Evolutionary conservation across 805 yeast genomes (phyloP), one percentile per base, ranked within the genome.

Genomic region (Saturnispora kantuleensis): DNA sequence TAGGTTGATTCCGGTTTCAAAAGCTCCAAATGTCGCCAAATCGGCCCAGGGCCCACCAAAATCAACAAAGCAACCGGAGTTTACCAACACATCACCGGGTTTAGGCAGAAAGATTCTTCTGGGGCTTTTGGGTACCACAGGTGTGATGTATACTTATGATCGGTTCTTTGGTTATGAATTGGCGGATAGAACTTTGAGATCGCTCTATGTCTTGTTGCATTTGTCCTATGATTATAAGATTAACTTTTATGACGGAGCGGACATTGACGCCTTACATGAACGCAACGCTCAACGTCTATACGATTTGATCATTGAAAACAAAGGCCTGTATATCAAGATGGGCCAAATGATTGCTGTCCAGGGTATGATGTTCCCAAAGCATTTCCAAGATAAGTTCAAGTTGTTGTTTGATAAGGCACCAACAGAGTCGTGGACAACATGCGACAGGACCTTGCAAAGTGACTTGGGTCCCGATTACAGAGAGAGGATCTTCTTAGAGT

Each of bases 341-440:
- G 94, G 93, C 18, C 93, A 84, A 67, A 80, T 84, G 42, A 70
- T 84, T 38, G 90, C 93, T 2, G 77, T 83, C 55, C 93, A 84
- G 57, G 79, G 86, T 1, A 63, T 71, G 26, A 67, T 81, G 54
- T 74, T 84, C 50, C 94, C 94, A 2, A 59, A 66, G 31, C 81
- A 77, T 16, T 82, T 67, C 60, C 85, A 78, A 51, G 70, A 66
- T 35, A 63, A 73, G 53, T 79, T 84, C 55, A 65, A 69, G 11
- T 60, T 64, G 46, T 62, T 84, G 40, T 84, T 81, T 53, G 93
- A 84, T 56, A 67, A 70, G 40, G 93, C 90, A 1, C 86, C 88
- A 0, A 57, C 58, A 8, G 84, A 78, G 53, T 44, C 65, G 1
- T 78, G 83, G 83, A 54, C 45, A 1, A 54, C 58, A 1, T 63